Conservation (phyloP, 108 stramenopile species). For the Cyclotella cryptica region DNA sequence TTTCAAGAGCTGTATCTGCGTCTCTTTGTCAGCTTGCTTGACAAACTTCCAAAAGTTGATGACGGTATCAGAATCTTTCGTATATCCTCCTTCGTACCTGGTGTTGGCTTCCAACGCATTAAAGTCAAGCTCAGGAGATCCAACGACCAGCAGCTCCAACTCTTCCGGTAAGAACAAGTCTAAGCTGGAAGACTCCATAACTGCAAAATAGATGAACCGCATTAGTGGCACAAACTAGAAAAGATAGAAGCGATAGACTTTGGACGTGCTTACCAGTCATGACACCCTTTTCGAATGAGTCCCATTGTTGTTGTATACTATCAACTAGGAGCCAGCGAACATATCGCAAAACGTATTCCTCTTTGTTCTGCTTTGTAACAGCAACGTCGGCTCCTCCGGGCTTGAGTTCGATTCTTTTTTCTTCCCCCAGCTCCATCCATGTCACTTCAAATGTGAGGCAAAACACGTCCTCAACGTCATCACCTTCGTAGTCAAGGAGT, state of each 20-base stretch:
- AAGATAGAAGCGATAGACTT: not conserved
- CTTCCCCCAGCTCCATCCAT: constrained; percentile 77
- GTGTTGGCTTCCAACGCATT: constrained; percentile 71
- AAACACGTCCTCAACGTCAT: constrained; percentile 90
- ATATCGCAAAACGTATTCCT: constrained; percentile 90
- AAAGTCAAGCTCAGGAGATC: constrained; percentile 89
- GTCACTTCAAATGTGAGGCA: constrained; percentile 79
- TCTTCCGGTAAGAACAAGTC: constrained; percentile 86
- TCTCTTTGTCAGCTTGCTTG: constrained; percentile 48
- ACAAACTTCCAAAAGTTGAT: constrained; percentile 86
- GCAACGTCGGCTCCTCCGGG: constrained; percentile 79
- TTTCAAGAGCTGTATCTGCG: constrained; percentile 83
- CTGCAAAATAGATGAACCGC: not conserved
- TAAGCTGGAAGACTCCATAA: constrained; percentile 77
- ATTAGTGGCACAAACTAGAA: not conserved
- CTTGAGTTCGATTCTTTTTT: constrained; percentile 78
- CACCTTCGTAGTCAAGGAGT: constrained; percentile 84
- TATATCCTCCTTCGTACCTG: constrained; percentile 86
- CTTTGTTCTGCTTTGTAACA: constrained; percentile 84
- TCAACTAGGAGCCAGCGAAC: constrained; percentile 87
- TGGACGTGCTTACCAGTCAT: constrained; percentile 21
- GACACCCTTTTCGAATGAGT: constrained; percentile 81
- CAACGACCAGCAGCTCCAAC: constrained; percentile 89
- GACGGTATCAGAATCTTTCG: constrained; percentile 61
- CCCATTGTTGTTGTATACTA: constrained; percentile 75